Evolutionary conservation across 2,329 filamentous ascomycete genomes (phyloP).

Genomic region (Zasmidium cellare): DNA sequence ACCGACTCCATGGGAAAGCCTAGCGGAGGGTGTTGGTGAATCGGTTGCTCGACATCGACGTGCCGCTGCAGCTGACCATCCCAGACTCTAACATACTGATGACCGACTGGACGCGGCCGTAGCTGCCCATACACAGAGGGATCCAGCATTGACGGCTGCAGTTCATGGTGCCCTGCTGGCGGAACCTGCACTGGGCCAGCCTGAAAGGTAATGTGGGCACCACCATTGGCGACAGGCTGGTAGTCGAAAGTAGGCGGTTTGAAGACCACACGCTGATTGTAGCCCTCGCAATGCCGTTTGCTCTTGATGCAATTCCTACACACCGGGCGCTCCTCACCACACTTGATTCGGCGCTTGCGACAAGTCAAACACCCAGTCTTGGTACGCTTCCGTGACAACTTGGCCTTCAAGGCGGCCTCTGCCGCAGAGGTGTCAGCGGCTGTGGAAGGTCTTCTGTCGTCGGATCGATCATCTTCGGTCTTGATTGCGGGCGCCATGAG

Average conservation of each 20-base stretch:
- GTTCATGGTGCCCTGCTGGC: not conserved
- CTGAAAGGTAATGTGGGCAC: slow-evolving; percentile 38
- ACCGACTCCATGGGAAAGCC: not conserved
- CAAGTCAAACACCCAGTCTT: slow-evolving; percentile 95
- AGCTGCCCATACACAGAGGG: slow-evolving; percentile 12
- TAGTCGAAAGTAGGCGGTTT: slow-evolving; percentile 68
- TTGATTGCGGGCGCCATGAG: slow-evolving; percentile 14
- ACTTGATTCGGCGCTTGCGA: slow-evolving; percentile 93
- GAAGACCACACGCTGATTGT: slow-evolving; percentile 78
- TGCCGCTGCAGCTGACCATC: slow-evolving; percentile 15
- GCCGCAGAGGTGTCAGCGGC: slow-evolving; percentile 28
- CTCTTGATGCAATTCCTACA: slow-evolving; percentile 87
- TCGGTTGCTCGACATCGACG: slow-evolving; percentile 10
- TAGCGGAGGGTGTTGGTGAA: slow-evolving; percentile 6
- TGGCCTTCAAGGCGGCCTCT: slow-evolving; percentile 31
- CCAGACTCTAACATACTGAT: slow-evolving; percentile 13
- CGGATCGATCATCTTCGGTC: slow-evolving; percentile 6
- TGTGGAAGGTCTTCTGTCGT: slow-evolving; percentile 1
- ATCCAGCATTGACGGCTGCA: slow-evolving; percentile 7
- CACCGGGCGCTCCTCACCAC: slow-evolving; percentile 81
- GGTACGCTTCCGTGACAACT: slow-evolving; percentile 62
- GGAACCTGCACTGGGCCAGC: slow-evolving; percentile 19
- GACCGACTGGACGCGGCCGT: slow-evolving; percentile 12
- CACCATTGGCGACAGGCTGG: slow-evolving; percentile 47
- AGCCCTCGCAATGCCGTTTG: slow-evolving; percentile 80